Conservation (phyloP, 2,329 filamentous ascomycete species). For the Aplosporella prunicola region DNA sequence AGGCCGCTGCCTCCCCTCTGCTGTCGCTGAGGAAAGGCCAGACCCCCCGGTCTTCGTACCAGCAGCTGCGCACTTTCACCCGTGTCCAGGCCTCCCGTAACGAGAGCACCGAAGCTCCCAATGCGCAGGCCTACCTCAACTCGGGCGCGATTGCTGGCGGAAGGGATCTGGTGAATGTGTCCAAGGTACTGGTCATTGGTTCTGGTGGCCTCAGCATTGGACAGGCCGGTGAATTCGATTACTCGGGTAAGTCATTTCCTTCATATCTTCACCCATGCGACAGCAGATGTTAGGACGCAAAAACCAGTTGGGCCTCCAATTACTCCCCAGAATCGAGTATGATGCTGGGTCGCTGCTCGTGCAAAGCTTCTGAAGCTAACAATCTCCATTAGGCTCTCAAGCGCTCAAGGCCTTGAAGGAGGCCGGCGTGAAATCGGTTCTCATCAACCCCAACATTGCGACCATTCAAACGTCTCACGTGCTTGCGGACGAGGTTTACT, state of each 20-base stretch:
- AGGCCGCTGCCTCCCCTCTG: slow-evolving; percentile 24
- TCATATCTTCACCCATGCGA: no score
- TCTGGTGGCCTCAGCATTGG: slow-evolving; percentile 93
- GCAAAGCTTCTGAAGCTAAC: no score
- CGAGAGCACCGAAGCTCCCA: slow-evolving; percentile 59
- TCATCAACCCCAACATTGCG: slow-evolving; percentile 97
- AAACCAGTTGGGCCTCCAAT: not conserved
- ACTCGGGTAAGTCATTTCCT: slow-evolving; percentile 63
- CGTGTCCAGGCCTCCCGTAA: slow-evolving; percentile 24
- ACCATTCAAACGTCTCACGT: slow-evolving; percentile 97
- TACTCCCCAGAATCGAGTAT: no score
- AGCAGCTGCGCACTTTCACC: slow-evolving; percentile 30
- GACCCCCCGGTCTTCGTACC: slow-evolving; percentile 24
- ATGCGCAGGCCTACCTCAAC: slow-evolving; percentile 77
- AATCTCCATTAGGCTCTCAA: slow-evolving; percentile 64
- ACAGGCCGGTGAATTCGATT: slow-evolving; percentile 96
- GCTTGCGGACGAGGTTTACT: slow-evolving; percentile 95
- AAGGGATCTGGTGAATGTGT: slow-evolving; percentile 72
- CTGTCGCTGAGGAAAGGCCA: slow-evolving; percentile 20
- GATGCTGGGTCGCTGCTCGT: no score
- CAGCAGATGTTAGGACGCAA: no score
- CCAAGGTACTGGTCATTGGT: slow-evolving; percentile 95
- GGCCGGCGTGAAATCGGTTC: slow-evolving; percentile 79
- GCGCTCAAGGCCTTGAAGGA: slow-evolving; percentile 95
- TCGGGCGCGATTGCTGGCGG: slow-evolving; percentile 76